Percentiles rank a stretch among this genome's conserved stretches.
Conservation (phyloP, 2,329 filamentous ascomycete genomes). For the Alternaria rosae region DNA sequence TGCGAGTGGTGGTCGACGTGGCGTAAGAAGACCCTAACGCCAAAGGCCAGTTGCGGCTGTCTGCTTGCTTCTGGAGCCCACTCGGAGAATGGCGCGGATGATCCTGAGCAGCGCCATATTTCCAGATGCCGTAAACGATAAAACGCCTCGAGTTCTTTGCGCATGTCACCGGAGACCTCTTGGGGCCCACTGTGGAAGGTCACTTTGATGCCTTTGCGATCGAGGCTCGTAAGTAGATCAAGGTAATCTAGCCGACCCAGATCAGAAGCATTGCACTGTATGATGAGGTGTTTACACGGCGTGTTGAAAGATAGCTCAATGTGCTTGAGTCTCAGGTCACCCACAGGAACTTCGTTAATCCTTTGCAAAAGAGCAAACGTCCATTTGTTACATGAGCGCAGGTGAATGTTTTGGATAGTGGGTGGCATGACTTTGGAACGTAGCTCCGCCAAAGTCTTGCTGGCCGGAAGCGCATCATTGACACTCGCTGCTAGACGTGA, state of each 20-base stretch:
- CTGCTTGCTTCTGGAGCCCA: slow-evolving; percentile 4
- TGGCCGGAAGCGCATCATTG: background rate
- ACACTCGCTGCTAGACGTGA: no score
- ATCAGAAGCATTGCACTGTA: slow-evolving; percentile 9
- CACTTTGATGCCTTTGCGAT: slow-evolving; percentile 8
- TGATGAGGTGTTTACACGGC: slow-evolving; percentile 15
- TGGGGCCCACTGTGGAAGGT: slow-evolving; percentile 5
- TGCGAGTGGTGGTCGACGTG: slow-evolving; percentile 11
- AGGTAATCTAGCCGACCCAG: slow-evolving; percentile 5
- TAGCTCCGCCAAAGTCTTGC: background rate
- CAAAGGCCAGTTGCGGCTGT: background rate
- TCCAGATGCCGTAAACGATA: slow-evolving; percentile 1
- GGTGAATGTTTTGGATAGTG: slow-evolving; percentile 3
- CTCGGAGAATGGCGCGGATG: slow-evolving; percentile 1
- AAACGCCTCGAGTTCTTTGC: slow-evolving; percentile 7
- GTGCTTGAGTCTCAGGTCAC: slow-evolving; percentile 9
- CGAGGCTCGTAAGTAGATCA: slow-evolving; percentile 5
- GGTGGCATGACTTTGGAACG: slow-evolving; percentile 14
- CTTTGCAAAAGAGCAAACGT: slow-evolving; percentile 12
- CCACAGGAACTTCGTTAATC: slow-evolving; percentile 1
- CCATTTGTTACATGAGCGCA: slow-evolving; percentile 23
- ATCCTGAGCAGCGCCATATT: background rate
- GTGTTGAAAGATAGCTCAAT: slow-evolving; percentile 20
- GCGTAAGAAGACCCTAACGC: slow-evolving; percentile 11
- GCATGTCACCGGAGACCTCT: slow-evolving; percentile 5